A percentile compares a stretch with the other conserved stretches of the same genome.
Conservation (phyloP, 768 basidiomycete species). For the Leucocoprinus sp. region DNA sequence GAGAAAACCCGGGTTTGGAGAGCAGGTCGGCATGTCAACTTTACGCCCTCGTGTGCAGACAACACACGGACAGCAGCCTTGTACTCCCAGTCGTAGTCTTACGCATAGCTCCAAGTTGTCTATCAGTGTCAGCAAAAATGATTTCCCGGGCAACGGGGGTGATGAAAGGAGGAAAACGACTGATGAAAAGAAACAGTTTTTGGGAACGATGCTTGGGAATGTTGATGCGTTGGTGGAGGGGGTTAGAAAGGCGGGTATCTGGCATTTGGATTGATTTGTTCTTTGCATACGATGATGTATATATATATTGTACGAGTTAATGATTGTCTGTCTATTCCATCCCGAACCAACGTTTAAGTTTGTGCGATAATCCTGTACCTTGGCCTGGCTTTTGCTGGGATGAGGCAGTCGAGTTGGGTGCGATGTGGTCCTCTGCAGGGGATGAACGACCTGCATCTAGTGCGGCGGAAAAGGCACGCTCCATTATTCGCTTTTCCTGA, state of each 20-base stretch:
- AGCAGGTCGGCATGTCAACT: neutral
- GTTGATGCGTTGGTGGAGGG: slow-evolving; percentile 88
- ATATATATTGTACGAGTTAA: slow-evolving; percentile 7
- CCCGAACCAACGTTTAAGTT: slow-evolving; percentile 59
- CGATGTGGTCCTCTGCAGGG: slow-evolving; percentile 2
- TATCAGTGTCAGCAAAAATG: neutral
- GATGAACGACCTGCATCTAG: neutral
- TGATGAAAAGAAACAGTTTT: slow-evolving; percentile 74
- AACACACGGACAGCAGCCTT: slow-evolving; percentile 7
- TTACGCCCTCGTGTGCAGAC: slow-evolving; percentile 9
- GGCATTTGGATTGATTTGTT: slow-evolving; percentile 51
- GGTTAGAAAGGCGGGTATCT: slow-evolving; percentile 79
- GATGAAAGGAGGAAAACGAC: slow-evolving; percentile 41
- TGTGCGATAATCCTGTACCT: slow-evolving; percentile 41
- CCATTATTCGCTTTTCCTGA: slow-evolving; percentile 7
- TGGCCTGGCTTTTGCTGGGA: slow-evolving; percentile 16
- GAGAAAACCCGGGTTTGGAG: slow-evolving; percentile 31
- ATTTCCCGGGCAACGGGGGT: slow-evolving; percentile 11
- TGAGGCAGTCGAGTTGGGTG: neutral
- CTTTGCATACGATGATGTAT: neutral
- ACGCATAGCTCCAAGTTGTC: slow-evolving; percentile 3
- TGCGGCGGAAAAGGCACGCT: slow-evolving; percentile 5
- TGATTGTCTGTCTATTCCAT: slow-evolving; percentile 25
- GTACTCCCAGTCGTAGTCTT: slow-evolving; percentile 7
- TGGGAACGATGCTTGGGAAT: slow-evolving; percentile 82